Conservation (phyloP, 1,284 basidiomycete genomes). For the Takashimella koratensis region DNA sequence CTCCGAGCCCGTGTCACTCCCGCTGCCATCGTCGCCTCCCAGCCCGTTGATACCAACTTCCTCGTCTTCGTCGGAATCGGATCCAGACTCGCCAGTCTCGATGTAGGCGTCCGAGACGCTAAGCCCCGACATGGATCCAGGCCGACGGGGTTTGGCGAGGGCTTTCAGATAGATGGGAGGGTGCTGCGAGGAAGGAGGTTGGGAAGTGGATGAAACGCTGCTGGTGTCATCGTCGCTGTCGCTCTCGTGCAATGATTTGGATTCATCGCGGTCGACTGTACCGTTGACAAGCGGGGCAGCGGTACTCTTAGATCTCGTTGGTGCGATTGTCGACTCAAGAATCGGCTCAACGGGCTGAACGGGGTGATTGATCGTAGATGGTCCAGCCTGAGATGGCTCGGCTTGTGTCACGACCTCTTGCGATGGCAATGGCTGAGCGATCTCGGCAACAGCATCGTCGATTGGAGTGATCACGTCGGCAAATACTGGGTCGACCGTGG, state of each 20-base stretch:
- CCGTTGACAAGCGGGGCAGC: background rate
- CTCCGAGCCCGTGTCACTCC: background rate
- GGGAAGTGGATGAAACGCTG: background rate
- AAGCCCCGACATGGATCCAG: constrained; percentile 35
- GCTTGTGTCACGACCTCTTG: background rate
- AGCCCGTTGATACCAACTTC: background rate
- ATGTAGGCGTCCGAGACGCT: constrained; percentile 43
- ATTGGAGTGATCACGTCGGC: no score
- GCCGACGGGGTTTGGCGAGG: constrained; percentile 18
- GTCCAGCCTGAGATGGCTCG: background rate
- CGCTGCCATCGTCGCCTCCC: background rate
- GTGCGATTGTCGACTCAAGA: background rate
- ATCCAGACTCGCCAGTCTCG: constrained; percentile 35
- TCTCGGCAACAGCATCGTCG: background rate
- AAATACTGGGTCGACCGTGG: background rate
- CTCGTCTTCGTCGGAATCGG: constrained; percentile 19
- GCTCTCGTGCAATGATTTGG: background rate
- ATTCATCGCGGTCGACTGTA: background rate
- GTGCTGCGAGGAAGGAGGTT: constrained; percentile 13
- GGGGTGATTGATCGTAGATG: background rate
- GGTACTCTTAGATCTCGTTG: background rate
- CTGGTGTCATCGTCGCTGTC: background rate
- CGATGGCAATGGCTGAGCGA: background rate
- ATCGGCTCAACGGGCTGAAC: background rate
- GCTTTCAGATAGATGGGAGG: constrained; percentile 31